Conservation (phyloP, 371 early-diverging fungal species). For the Catenaria anguillulae region DNA sequence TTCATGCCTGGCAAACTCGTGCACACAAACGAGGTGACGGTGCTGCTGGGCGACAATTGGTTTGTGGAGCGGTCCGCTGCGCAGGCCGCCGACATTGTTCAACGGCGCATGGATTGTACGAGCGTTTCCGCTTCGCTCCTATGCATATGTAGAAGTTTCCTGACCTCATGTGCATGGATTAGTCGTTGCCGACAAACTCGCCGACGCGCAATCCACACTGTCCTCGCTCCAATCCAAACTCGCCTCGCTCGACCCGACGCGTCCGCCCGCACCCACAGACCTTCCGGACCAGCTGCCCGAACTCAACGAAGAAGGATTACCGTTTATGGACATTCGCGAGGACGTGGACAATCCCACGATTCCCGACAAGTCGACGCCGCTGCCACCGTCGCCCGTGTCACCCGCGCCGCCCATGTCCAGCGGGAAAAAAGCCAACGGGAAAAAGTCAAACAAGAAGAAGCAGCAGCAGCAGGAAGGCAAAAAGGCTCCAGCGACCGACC, state of each 20-base stretch:
- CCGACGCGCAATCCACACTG: constrained; percentile 1
- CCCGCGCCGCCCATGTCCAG: background rate
- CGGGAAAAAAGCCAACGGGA: too few relatives aligned
- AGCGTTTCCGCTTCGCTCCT: background rate
- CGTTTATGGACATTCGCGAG: constrained; percentile 74
- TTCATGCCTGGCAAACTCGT: constrained; percentile 77
- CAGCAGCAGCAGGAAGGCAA: too few relatives aligned
- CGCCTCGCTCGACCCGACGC: background rate
- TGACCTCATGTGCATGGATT: background rate
- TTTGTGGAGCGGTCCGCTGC: constrained; percentile 66
- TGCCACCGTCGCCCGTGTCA: background rate
- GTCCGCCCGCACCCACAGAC: too few relatives aligned
- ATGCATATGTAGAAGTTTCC: background rate
- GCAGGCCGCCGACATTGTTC: constrained; percentile 57
- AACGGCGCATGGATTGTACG: constrained; percentile 51
- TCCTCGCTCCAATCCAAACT: background rate
- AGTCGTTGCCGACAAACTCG: constrained; percentile 18
- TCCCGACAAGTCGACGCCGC: too few relatives aligned
- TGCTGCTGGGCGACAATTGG: constrained; percentile 77
- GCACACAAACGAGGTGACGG: constrained; percentile 76
- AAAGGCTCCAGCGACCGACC: too few relatives aligned
- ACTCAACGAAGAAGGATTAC: constrained; percentile 74
- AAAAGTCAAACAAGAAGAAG: too few relatives aligned
- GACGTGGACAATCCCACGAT: constrained; percentile 13
- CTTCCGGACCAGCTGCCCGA: too few relatives aligned